phyloP scores from a whole-genome alignment of 768 basidiomycete genomes.

The Mycena venus region DNA sequence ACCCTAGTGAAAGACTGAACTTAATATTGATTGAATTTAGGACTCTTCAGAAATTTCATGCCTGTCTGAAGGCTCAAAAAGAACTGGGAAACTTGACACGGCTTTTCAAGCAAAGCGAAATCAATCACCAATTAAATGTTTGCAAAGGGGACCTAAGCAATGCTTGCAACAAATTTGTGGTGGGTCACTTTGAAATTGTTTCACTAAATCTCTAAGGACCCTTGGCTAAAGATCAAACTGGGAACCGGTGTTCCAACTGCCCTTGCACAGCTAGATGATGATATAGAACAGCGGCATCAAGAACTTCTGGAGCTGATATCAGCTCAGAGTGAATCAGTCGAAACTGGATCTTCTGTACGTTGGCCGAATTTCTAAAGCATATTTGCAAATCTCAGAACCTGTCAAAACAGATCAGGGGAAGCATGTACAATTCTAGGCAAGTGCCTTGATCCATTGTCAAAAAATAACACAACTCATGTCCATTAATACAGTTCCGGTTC shows the following conservation, averaged over 20 bases:
- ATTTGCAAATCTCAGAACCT: too few species aligned
- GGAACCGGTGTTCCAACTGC: neutral
- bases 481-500: neutral
- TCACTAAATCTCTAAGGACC: neutral
- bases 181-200: neutral
- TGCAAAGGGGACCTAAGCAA: neutral
- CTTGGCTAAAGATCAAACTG: neutral
- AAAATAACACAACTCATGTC: neutral
- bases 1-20: too few species aligned
- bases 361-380: neutral
- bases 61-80: neutral
- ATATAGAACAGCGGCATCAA: neutral
- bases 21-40: neutral
- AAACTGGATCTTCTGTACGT: neutral
- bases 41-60: neutral
- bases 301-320: neutral
- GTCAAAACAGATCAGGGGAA: neutral
- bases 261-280: neutral
- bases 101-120: conserved; percentile 3
- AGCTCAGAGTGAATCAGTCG: neutral
- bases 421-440: neutral
- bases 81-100: neutral
- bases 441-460: too few species aligned
- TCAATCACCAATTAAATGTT: neutral
- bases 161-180: neutral